Conservation (phyloP, 495 filamentous ascomycete species). For the Thozetella sp. region DNA sequence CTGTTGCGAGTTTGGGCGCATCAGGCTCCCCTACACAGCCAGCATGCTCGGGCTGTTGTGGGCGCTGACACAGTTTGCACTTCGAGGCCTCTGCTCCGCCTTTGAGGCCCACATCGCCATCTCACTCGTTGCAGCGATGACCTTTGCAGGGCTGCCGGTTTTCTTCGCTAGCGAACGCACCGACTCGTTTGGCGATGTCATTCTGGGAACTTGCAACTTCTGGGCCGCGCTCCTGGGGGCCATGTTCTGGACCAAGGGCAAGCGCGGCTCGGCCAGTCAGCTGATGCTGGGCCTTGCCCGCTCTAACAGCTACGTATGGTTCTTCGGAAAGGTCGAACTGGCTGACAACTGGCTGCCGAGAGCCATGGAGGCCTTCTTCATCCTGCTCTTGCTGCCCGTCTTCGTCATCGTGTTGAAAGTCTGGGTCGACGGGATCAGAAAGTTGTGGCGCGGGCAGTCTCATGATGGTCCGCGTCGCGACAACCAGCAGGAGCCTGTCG, state of each 20-base stretch:
- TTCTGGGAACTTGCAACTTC: not conserved
- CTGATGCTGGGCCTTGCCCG: not conserved
- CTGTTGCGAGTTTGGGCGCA: not conserved
- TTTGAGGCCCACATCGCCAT: not conserved
- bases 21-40: not conserved
- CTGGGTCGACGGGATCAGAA: not conserved
- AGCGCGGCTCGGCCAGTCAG: not conserved
- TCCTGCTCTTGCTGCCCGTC: not conserved
- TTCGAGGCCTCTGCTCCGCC: not conserved
- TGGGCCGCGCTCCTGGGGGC: not conserved
- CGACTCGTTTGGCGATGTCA: not conserved
- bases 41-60: not conserved
- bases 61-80: not conserved
- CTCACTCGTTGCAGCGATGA: not conserved
- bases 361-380: not conserved
- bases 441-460: not conserved
- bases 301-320: not conserved
- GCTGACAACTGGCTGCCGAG: not conserved
- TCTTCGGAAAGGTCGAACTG: not conserved
- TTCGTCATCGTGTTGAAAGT: not conserved
- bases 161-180: not conserved
- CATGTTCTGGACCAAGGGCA: not conserved
- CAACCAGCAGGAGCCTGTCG: not conserved
- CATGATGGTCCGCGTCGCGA: not conserved
- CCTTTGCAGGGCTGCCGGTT: not conserved